Conservation (phyloP, 2,329 filamentous ascomycete species). For the Rugonectria rugulosa region DNA sequence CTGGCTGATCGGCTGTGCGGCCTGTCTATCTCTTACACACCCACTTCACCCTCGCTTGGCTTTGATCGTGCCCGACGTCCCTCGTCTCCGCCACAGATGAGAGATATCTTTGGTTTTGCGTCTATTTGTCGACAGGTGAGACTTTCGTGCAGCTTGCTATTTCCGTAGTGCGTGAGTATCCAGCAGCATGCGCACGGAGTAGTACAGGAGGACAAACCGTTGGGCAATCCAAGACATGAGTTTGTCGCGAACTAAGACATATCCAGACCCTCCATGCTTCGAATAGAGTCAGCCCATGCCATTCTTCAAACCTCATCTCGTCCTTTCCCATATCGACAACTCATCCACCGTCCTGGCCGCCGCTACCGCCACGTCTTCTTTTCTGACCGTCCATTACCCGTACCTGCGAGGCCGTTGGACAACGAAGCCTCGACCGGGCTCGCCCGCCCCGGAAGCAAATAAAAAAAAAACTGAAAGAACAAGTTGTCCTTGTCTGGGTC, state of each 20-base stretch:
- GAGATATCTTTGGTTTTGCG: not conserved
- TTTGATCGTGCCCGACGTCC: slow-evolving; percentile 1
- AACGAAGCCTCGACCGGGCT: not conserved
- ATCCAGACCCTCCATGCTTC: too few species aligned
- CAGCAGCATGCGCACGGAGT: not conserved
- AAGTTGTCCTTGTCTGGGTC: slow-evolving; percentile 31
- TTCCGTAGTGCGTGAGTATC: too few species aligned
- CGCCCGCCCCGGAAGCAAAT: not conserved
- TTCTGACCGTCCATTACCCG: not conserved
- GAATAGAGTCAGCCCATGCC: slow-evolving; percentile 9
- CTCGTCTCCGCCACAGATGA: not conserved
- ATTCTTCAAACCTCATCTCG: slow-evolving; percentile 3
- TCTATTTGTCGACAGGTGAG: too few species aligned
- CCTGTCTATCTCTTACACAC: slow-evolving; percentile 26
- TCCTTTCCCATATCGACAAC: slow-evolving; percentile 7
- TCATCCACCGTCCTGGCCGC: not conserved
- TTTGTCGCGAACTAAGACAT: slow-evolving; percentile 10
- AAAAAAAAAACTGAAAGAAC: slow-evolving; percentile 1
- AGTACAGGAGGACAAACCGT: not conserved
- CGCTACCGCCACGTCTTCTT: not conserved
- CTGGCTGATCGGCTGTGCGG: slow-evolving; percentile 10
- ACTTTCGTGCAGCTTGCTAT: not conserved
- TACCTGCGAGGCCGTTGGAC: slow-evolving; percentile 17
- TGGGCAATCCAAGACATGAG: not conserved
- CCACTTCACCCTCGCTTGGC: slow-evolving; percentile 5